A percentile compares a stretch with the other conserved stretches of the same genome.
Conservation (phyloP, 768 basidiomycete genomes). For the Lactarius hengduanensis region DNA sequence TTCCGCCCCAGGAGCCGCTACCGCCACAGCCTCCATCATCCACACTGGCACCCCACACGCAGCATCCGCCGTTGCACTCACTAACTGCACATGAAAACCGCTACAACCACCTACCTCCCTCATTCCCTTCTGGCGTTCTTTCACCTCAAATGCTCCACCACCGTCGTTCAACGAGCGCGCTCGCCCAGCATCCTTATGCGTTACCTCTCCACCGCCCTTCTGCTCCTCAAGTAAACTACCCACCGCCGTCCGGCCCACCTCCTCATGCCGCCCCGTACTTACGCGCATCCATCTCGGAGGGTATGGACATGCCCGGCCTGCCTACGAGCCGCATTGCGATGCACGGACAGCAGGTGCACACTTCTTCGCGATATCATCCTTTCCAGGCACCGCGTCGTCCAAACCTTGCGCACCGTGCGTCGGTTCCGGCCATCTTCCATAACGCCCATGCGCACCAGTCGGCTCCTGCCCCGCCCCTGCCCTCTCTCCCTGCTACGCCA, state of each 20-base stretch:
- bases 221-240: constrained; percentile 8
- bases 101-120: constrained; percentile 1
- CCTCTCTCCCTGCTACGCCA: constrained; percentile 12
- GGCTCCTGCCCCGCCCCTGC: constrained; percentile 12
- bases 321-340: constrained; percentile 12
- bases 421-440: constrained; percentile 25
- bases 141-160: constrained; percentile 21
- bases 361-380: constrained; percentile 17
- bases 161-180: constrained; percentile 25
- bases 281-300: constrained; percentile 25
- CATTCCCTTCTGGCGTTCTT: constrained; percentile 21
- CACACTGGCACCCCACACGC: constrained; percentile 1
- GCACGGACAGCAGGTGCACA: constrained; percentile 4
- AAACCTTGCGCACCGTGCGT: constrained; percentile 27
- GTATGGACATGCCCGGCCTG: constrained; percentile 22
- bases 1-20: constrained; percentile 20
- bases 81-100: constrained; percentile 5
- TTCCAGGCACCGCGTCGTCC: constrained; percentile 25
- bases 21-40: constrained; percentile 4
- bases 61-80: background rate
- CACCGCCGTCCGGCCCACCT: constrained; percentile 21
- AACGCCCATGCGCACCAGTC: background rate
- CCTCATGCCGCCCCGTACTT: constrained; percentile 19
- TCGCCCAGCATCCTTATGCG: constrained; percentile 20
- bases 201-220: constrained; percentile 16